Evolutionary conservation across 768 basidiomycete genomes (phyloP), one percentile per base, ranked within the genome.

Genomic region (Thelephora aurantiotincta): DNA sequence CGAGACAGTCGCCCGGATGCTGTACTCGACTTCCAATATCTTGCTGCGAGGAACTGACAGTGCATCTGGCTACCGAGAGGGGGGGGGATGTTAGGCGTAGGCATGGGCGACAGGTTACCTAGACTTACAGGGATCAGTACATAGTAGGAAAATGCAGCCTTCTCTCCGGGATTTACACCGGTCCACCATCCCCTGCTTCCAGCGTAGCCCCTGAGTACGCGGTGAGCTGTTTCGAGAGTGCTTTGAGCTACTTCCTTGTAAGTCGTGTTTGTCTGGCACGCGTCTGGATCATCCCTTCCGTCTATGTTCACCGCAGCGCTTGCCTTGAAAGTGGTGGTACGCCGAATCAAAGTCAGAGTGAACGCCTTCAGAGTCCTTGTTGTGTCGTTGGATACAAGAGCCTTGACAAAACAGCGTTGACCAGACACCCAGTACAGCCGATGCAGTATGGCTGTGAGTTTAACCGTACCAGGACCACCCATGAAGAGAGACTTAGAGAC

Each of bases 151-250:
- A 90, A 87, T 16, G 77, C 70, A 7, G 70, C 64, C 5, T 68
- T 66, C 51, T 80, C 75, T 1, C 77, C 76, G 2, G 82, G 67
- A 12, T 67, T 63, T 5, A 93, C 78, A 6, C 92, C 92, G 5
- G 77, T 70, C 90, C 91, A 94, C 84, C 88, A 94, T 1, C 90
- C 91, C 55, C 78, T 81, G 19, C 79, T 83, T 36, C 83, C 89
- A 9, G 82, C 84, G 57, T 78, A 73, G 2, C 84, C 83, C 51
- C 74, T 73, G 6, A 76, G 63, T 22, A 73, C 74, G 35, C 71
- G 70, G 44, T 81, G 74, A 5, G 80, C 77, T 58, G 80, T 77
- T 54, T 80, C 76, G 22, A 94, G 68, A 3, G 67, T 67, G 30
- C 75, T 72, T 55, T 80, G 78, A 1, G 79, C 74, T 1, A 92